Conservation (phyloP, 306 rosid genomes). For the Purshia tridentata region DNA sequence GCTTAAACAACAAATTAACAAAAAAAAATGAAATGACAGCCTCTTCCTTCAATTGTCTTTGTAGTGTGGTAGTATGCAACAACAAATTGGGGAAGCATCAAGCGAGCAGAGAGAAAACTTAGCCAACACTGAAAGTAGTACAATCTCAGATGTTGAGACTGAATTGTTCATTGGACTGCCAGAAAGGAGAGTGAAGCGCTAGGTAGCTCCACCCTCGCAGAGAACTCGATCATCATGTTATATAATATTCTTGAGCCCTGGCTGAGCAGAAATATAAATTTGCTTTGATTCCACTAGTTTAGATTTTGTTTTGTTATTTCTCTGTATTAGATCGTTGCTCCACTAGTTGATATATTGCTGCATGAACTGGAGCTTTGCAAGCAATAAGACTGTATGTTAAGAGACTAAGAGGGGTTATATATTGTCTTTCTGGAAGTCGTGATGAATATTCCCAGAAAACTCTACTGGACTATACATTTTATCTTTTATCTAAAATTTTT, state of each 20-base stretch:
- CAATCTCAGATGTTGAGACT: conserved; percentile 76
- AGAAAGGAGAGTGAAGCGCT: conserved; percentile 45
- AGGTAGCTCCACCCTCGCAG: conserved; percentile 5
- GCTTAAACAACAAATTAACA: no score
- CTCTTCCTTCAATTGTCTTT: not conserved
- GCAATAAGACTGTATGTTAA: conserved; percentile 21
- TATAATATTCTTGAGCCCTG: conserved; percentile 2
- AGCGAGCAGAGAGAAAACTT: conserved; percentile 31
- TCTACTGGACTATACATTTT: not conserved
- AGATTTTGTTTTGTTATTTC: conserved; percentile 10
- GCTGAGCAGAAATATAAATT: conserved; percentile 11
- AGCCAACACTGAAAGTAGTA: conserved; percentile 41
- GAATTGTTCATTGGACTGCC: conserved; percentile 77
- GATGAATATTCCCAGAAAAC: not conserved
- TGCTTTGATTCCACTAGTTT: conserved; percentile 15
- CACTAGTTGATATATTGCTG: not conserved
- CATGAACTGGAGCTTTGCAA: conserved; percentile 16
- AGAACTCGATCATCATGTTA: conserved; percentile 5
- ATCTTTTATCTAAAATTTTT: not conserved
- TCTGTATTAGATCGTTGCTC: conserved; percentile 26
- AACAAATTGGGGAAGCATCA: conserved; percentile 5
- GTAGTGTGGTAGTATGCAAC: conserved; percentile 38
- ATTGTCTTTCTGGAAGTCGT: not conserved
- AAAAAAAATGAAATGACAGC: not conserved
- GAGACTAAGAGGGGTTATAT: not conserved